Percentiles rank a stretch among this genome's conserved stretches.
Evolutionary conservation across 768 basidiomycete species (phyloP).

Genomic region (Collybia mongolica): DNA sequence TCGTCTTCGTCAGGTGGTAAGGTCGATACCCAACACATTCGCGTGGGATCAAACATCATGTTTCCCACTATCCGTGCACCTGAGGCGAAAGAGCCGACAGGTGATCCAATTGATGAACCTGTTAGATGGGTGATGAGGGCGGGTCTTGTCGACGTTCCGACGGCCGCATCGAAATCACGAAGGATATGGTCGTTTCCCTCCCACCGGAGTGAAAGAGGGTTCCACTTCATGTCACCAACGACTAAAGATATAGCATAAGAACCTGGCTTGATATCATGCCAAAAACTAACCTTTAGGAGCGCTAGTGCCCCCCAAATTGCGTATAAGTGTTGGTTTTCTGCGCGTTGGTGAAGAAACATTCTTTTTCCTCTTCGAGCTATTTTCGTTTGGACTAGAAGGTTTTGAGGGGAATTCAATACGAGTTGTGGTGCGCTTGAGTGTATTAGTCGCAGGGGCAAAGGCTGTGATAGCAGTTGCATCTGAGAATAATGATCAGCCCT

Average conservation of each 20-base stretch:
- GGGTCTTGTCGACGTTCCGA: constrained; percentile 83
- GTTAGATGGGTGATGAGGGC: constrained; percentile 95
- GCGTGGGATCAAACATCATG: constrained; percentile 95
- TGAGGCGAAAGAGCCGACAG: constrained; percentile 67
- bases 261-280: neutral
- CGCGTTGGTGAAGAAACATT: constrained; percentile 47
- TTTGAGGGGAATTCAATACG: constrained; percentile 53
- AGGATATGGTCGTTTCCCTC: constrained; percentile 95
- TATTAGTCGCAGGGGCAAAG: constrained; percentile 46
- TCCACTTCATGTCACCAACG: constrained; percentile 97
- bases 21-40: constrained; percentile 95
- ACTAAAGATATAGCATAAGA: constrained; percentile 46
- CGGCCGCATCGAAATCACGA: constrained; percentile 85
- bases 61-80: constrained; percentile 92
- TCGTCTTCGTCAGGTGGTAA: constrained; percentile 88
- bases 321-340: constrained; percentile 85
- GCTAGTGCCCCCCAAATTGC: constrained; percentile 68
- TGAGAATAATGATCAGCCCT: neutral
- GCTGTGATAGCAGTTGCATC: constrained; percentile 22
- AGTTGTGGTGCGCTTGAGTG: constrained; percentile 54
- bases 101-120: constrained; percentile 83
- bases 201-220: constrained; percentile 87
- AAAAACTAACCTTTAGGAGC: constrained; percentile 68
- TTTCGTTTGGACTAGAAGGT: constrained; percentile 24
- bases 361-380: constrained; percentile 55